Evolutionary conservation across 345 rosid genomes (phyloP), one percentile per base, ranked within the genome.

Genomic region (Euphorbia lathyris): DNA sequence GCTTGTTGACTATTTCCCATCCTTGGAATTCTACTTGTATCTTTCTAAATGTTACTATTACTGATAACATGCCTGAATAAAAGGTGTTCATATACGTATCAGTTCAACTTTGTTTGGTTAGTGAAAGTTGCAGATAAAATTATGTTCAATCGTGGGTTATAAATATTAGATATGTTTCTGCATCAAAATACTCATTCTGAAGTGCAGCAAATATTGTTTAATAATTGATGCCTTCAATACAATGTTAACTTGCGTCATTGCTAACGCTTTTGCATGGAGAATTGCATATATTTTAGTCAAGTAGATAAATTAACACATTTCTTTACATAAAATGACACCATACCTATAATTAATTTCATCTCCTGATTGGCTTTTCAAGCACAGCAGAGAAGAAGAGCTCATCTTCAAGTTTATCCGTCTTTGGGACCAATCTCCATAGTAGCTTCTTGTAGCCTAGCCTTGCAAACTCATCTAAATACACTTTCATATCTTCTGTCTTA

Each of bases 351-450:
- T 27, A 30, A 63, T 36, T 69, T 68, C 59, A 78, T 52, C 58
- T 51, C 69, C 86, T 57, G n/a, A 68, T 26, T 58, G 86, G 88
- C 72, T 84, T 84, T 72, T 87, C 92, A 19, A 84, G 74, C 65
- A 82, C 83, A 63, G 86, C 92, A 60, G 86, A 85, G 69, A 87
- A 74, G 84, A 76, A 87, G 32, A 76, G 62, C 70, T 85, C 86
- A 36, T 81, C 82, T 40, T 52, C 80, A 7, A 64, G 23, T 80
- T 77, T 85, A 62, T 83, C 88, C 0, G 75, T 83, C 77, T 85
- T 87, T 0, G 85, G 77, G 1, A 81, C 88, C 3, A 79, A 65
- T 69, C 76, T 84, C 86, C 86, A 79, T 17, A 78, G 66, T 30
- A 82, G 75, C 78, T 73, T 82, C 65, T 20, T 77, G 73, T 82